These are phyloP conservation scores for Posidonia australis DNA, from an alignment of 106 monocot genomes.

Conservation along the genomic window DNA sequence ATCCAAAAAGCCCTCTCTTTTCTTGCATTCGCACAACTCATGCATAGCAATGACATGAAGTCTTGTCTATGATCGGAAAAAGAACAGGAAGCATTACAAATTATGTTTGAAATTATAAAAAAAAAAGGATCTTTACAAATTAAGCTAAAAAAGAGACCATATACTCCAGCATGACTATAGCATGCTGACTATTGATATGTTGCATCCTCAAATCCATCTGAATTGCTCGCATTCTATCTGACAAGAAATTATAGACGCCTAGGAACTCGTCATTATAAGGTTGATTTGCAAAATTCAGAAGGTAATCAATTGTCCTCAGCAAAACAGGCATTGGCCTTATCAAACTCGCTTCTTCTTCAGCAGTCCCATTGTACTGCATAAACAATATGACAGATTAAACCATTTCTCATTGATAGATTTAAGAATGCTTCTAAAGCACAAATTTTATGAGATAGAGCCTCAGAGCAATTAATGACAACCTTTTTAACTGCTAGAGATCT, in stretches of 20 bases:
- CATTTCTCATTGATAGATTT: constrained; percentile 23
- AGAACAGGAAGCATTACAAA: not conserved
- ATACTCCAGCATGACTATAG: constrained; percentile 88
- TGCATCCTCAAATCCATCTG: constrained; percentile 99
- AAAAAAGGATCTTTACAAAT: not conserved
- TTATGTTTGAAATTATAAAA: not conserved
- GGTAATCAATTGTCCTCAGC: constrained; percentile 80
- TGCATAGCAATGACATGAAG: constrained; percentile 94
- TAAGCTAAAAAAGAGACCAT: constrained; percentile 49
- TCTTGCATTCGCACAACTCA: constrained; percentile 86
- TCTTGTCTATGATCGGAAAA: constrained; percentile 49
- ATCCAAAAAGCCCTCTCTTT: constrained; percentile 92
- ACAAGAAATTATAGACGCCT: constrained; percentile 83
- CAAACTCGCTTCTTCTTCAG: constrained; percentile 66
- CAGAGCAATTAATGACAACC: constrained; percentile 25
- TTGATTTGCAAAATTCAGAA: constrained; percentile 66
- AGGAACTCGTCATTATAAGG: constrained; percentile 69
- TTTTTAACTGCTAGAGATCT: constrained; percentile 89
- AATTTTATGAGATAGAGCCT: no score
- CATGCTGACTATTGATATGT: constrained; percentile 70
- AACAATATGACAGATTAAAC: constrained; percentile 55
- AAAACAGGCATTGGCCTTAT: constrained; percentile 91
- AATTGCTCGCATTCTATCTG: constrained; percentile 95
- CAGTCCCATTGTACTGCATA: constrained; percentile 87
- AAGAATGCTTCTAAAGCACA: not conserved